Percentiles rank a stretch among this genome's conserved stretches.
Conservation (phyloP, 2,329 filamentous ascomycete species). For the Talaromyces sp. region DNA sequence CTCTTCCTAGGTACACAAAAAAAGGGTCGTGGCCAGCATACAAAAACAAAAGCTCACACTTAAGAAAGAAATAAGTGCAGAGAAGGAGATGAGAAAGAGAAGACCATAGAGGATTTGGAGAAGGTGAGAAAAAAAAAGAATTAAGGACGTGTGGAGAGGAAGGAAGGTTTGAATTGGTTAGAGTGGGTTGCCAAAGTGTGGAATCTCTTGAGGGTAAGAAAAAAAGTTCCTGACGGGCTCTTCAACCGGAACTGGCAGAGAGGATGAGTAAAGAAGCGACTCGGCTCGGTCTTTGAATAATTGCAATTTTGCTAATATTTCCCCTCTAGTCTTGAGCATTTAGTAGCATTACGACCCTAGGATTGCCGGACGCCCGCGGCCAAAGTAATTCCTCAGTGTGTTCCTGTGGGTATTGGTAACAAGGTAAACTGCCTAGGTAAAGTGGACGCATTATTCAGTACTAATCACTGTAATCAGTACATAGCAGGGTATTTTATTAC, state of each 20-base stretch:
- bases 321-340: neutral
- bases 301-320: slow-evolving; percentile 9
- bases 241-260: neutral
- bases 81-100: slow-evolving; percentile 22
- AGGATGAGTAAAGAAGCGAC: neutral
- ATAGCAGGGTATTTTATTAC: neutral
- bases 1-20: neutral
- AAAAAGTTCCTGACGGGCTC: slow-evolving; percentile 20
- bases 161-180: slow-evolving; percentile 4
- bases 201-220: slow-evolving; percentile 16
- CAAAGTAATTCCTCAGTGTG: slow-evolving; percentile 10
- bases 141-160: slow-evolving; percentile 6
- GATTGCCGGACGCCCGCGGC: slow-evolving; percentile 24
- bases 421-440: neutral
- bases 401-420: slow-evolving; percentile 4
- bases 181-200: slow-evolving; percentile 17
- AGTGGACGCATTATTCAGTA: neutral
- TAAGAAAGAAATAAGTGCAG: slow-evolving; percentile 17
- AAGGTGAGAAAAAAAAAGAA: neutral
- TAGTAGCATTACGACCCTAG: slow-evolving; percentile 14
- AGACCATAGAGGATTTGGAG: slow-evolving; percentile 5
- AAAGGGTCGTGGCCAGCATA: slow-evolving; percentile 4
- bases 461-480: too few relatives aligned
- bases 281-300: slow-evolving; percentile 9
- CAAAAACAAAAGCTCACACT: slow-evolving; percentile 17